Evolutionary conservation across 2,329 filamentous ascomycete species (phyloP), one percentile per base, ranked within the genome.

Genomic region (Trichophyton rubrum): DNA sequence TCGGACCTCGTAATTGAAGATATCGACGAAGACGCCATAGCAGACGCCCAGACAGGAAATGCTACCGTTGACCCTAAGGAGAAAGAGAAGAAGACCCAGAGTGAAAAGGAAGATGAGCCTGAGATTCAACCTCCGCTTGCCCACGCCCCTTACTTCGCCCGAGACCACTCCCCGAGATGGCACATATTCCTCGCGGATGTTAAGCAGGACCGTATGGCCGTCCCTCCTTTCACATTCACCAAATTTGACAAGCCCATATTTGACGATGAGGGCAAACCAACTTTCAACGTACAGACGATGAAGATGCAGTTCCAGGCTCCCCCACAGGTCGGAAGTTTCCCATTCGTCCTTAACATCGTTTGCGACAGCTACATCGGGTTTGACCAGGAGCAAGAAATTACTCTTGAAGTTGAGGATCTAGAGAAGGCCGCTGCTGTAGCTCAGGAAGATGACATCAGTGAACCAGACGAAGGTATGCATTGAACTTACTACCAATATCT

Each of bases 251-350:
- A 90, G 77, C 88, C 90, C 33, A 85, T 96, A 35, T 88, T 93
- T 65, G 85, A 88, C 67, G 85, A 84, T 45, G 81, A 85, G 15
- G 90, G 88, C 67, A 88, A 88, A 71, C 92, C 92, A 1, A 97
- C 93, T 1, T 99, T 89, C 77, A 87, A 91, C 68, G 86, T 99
- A 77, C 91, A 97, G 74, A 99, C 93, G 2, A 80, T 97, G 69
- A 97, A 96, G 80, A 92, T 95, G 73, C 90, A 96, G 73, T 99
- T 99, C 74, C 89, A 92, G 66, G 92, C 93, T 1, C 93, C 93
- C 49, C 90, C 92, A 24, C 89, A 96, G 71, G 83, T 89, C 3
- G 93, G 92, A 53, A 87, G 91, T 73, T 99, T 96, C 77, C 91
- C 88, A 1, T 99, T 99, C 71, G 87, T 90, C 63, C 88, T 97